phyloP scores from a whole-genome alignment of 1,284 basidiomycete species.

The Puccinia polysora region DNA sequence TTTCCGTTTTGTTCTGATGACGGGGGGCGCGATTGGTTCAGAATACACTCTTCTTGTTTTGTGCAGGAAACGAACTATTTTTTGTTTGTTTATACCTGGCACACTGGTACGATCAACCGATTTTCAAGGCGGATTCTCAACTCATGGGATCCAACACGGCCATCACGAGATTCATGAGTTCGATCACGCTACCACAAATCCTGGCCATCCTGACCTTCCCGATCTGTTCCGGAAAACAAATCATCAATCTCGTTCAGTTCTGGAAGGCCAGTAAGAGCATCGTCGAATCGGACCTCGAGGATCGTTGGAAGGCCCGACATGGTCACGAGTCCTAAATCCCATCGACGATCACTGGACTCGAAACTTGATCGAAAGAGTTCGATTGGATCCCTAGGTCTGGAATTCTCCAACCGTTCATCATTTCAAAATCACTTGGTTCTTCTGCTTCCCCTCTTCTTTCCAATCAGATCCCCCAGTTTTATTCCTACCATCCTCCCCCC shows the following conservation, averaged over 20 bases:
- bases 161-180: conserved; percentile 42
- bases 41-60: conserved; percentile 80
- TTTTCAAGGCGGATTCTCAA: neutral
- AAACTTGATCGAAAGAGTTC: no score
- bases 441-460: no score
- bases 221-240: conserved; percentile 76
- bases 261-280: conserved; percentile 95
- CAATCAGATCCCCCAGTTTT: no score
- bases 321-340: neutral
- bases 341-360: no score
- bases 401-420: no score
- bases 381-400: no score
- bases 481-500: no score
- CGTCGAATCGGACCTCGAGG: conserved; percentile 48
- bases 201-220: conserved; percentile 67
- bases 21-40: no score
- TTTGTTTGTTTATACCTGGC: conserved; percentile 89
- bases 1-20: neutral
- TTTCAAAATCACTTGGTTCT: no score
- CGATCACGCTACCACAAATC: conserved; percentile 73
- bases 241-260: conserved; percentile 93
- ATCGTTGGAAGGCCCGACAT: conserved; percentile 40
- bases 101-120: conserved; percentile 33
- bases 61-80: conserved; percentile 95
- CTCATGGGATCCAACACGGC: neutral